Evolutionary conservation across 1,139 yeast species (phyloP).

Genomic region (Candida labiduridarum): DNA sequence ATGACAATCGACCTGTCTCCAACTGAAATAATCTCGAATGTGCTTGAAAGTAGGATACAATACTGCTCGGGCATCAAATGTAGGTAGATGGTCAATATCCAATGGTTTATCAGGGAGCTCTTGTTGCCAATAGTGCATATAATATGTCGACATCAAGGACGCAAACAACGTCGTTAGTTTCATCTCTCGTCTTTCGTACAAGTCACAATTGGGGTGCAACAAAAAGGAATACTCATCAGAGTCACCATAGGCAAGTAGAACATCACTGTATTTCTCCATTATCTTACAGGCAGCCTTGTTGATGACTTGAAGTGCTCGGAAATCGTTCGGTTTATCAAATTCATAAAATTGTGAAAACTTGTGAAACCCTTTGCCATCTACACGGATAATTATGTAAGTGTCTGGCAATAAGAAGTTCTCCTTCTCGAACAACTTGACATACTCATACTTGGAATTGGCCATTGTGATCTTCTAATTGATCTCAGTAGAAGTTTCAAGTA

Average conservation of each 20-base stretch:
- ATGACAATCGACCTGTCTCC: slow-evolving; percentile 98
- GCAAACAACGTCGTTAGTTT: slow-evolving; percentile 82
- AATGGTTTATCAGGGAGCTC: slow-evolving; percentile 52
- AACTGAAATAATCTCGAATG: slow-evolving; percentile 79
- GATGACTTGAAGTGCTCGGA: slow-evolving; percentile 74
- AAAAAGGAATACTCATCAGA: slow-evolving; percentile 93
- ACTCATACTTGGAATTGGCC: slow-evolving; percentile 84
- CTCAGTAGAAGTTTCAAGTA: too few species aligned
- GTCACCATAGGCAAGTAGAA: slow-evolving; percentile 86
- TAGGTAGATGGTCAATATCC: slow-evolving; percentile 54
- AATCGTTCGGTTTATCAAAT: slow-evolving; percentile 88
- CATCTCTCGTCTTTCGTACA: slow-evolving; percentile 81
- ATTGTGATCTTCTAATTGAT: slow-evolving; percentile 26
- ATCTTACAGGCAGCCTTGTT: slow-evolving; percentile 74
- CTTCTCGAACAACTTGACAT: slow-evolving; percentile 79
- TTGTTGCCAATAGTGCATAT: slow-evolving; percentile 65
- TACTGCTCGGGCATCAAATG: slow-evolving; percentile 91
- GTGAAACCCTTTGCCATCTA: slow-evolving; percentile 96
- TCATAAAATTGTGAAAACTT: slow-evolving; percentile 72
- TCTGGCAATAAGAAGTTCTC: slow-evolving; percentile 76
- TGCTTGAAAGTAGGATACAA: slow-evolving; percentile 67
- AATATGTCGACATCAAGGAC: slow-evolving; percentile 77
- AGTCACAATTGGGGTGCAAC: slow-evolving; percentile 56
- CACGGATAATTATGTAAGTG: slow-evolving; percentile 78
- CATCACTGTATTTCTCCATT: slow-evolving; percentile 67